phyloP scores from a whole-genome alignment of 1,284 basidiomycete genomes.

The Irpex sp. region DNA sequence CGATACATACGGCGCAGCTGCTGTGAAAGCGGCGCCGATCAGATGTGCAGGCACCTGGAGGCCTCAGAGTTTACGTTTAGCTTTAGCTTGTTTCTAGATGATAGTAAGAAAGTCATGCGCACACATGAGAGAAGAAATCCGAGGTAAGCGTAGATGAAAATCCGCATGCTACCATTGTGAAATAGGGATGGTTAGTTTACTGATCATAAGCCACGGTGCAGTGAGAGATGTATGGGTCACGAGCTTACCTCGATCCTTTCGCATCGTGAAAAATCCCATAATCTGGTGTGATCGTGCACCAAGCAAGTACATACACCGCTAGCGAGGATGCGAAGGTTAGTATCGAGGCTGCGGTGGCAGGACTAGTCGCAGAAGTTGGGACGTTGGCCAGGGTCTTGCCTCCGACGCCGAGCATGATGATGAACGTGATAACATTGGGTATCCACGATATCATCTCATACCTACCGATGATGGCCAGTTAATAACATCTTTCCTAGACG shows the following conservation, averaged over 20 bases:
- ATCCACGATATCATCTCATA: constrained; percentile 65
- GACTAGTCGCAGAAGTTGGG: constrained; percentile 22
- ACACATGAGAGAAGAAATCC: constrained; percentile 61
- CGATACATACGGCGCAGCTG: constrained; percentile 52
- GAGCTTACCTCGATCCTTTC: constrained; percentile 40
- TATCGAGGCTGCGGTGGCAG: constrained; percentile 26
- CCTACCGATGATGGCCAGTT: constrained; percentile 14
- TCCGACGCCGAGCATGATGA: constrained; percentile 61
- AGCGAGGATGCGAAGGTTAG: constrained; percentile 32
- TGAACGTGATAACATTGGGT: constrained; percentile 63
- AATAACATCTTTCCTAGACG: no score
- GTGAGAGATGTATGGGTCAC: background rate
- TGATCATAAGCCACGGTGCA: no score
- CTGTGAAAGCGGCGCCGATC: constrained; percentile 63
- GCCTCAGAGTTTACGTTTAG: background rate
- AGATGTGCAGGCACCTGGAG: constrained; percentile 53
- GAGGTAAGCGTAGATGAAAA: constrained; percentile 48
- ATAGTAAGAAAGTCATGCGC: constrained; percentile 19
- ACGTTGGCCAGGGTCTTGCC: constrained; percentile 39
- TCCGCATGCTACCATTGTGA: constrained; percentile 29
- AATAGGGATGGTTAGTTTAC: no score
- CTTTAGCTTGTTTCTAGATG: background rate
- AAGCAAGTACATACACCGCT: constrained; percentile 48
- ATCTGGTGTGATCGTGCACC: constrained; percentile 54
- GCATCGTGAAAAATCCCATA: constrained; percentile 57